Evolutionary conservation across 2,329 filamentous ascomycete species (phyloP), one percentile per base, ranked within the genome.

Genomic region (Colletotrichum gloeosporioides): DNA sequence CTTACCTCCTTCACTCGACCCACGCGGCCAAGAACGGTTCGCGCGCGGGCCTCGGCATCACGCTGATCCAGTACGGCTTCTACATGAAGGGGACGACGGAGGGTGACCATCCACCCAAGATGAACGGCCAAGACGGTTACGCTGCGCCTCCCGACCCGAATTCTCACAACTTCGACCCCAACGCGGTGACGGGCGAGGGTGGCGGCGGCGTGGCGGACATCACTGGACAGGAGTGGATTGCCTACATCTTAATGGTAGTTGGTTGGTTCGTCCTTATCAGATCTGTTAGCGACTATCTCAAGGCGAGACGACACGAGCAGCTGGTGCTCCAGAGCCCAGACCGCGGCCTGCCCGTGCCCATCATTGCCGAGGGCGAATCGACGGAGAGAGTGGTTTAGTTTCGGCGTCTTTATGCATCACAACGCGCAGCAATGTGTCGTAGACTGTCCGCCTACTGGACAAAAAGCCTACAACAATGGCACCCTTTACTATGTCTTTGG

Each of bases 11-110:
- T 4, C 97, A 99, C 89, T 99, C 97, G 34, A 98, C 96, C 9
- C 97, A 99, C 85, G 97, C 97, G 6, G 97, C 97, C 81, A 99
- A 99, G 88, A 98, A 99, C 83, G 97, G 97, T 66, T 98, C 96
- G 62, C 94, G 95, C 82, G 96, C 96, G 68, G 97, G 97, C 70
- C 93, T 99, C 67, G 97, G 97, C 77, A 95, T 99, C 80, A 98
- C 96, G 0, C 90, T 99, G 13, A 96, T 99, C 64, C 96, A 99
- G 84, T 99, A 98, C 82, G 97, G 97, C 36, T 99, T 99, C 85
- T 96, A 95, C 80, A 98, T 99, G 95, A 97, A 96, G 83, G 82
- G 82, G 53, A 84, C 85, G 81, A 77, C 71, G 10, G 71, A 75
- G 34, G 75, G 75, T 57, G 83, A 84, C 80, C 83, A 79, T 71